Percentiles rank a stretch among this genome's conserved stretches.
These are phyloP conservation scores for Calocera viscosa DNA, from an alignment of 768 basidiomycete genomes.

Conservation along the genomic window DNA sequence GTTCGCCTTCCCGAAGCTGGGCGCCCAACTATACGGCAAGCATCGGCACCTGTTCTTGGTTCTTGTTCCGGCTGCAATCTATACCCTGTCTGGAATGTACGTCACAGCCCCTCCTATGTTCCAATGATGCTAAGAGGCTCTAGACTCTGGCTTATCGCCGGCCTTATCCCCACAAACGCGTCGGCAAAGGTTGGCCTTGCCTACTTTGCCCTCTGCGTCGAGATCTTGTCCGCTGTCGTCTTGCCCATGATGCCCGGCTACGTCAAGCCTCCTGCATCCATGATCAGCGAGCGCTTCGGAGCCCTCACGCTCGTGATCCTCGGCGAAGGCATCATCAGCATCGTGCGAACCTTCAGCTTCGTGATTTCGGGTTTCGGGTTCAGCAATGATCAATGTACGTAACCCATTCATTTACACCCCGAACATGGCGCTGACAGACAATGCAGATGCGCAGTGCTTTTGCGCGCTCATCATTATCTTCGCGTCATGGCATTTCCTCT, in stretches of 20 bases:
- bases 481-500: slow-evolving; percentile 1
- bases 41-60: neutral
- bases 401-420: neutral
- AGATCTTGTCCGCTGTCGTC: neutral
- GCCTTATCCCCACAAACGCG: neutral
- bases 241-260: neutral
- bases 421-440: neutral
- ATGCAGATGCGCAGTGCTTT: neutral
- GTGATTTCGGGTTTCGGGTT: slow-evolving; percentile 2
- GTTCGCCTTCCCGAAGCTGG: neutral
- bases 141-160: neutral
- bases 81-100: neutral
- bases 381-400: slow-evolving; percentile 4
- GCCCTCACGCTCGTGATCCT: neutral
- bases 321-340: slow-evolving; percentile 2
- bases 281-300: slow-evolving; percentile 5
- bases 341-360: slow-evolving; percentile 5
- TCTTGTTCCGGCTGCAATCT: neutral
- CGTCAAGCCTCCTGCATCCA: neutral
- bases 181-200: neutral
- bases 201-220: neutral
- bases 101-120: neutral
- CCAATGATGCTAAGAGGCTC: neutral
- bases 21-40: neutral
- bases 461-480: slow-evolving; percentile 1